Percentiles rank a stretch among this genome's conserved stretches.
These are phyloP conservation scores for Pharnaceum exiguum DNA, from an alignment of 148 eudicot genomes.

Conservation along the genomic window DNA sequence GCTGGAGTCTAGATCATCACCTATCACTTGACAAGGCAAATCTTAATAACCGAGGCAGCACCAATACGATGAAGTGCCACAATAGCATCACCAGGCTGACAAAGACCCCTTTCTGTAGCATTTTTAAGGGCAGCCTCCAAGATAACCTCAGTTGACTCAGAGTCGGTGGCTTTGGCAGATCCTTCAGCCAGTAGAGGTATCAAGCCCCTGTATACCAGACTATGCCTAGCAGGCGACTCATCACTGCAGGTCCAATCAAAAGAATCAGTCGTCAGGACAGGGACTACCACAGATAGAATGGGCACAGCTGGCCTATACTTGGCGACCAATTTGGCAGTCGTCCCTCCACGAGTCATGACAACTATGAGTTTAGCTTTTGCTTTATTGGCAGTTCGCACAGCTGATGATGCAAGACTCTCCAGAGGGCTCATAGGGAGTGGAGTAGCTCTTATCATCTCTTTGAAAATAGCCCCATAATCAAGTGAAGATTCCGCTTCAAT, in stretches of 20 bases:
- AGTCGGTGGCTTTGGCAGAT: conserved; percentile 85
- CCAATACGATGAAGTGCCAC: conserved; percentile 87
- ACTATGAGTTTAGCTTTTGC: conserved; percentile 79
- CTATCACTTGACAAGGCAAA: conserved; percentile 62
- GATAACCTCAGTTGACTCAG: conserved; percentile 85
- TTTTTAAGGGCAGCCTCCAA: conserved; percentile 67
- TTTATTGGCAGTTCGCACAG: conserved; percentile 81
- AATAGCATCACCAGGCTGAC: conserved; percentile 62
- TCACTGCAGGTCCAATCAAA: conserved; percentile 73
- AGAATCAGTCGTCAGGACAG: conserved; percentile 57
- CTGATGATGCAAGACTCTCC: conserved; percentile 84
- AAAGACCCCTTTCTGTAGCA: conserved; percentile 53
- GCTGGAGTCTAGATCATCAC: not conserved
- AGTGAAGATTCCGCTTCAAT: conserved; percentile 83
- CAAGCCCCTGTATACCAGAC: conserved; percentile 62
- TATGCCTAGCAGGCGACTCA: conserved; percentile 73
- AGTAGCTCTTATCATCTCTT: conserved; percentile 65
- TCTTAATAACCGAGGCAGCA: conserved; percentile 81
- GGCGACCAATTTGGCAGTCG: conserved; percentile 77
- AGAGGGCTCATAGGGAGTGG: conserved; percentile 89
- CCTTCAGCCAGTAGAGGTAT: conserved; percentile 83
- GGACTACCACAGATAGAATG: conserved; percentile 69
- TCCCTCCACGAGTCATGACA: conserved; percentile 84
- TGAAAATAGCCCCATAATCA: conserved; percentile 54
- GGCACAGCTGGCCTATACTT: conserved; percentile 81